Base-by-base conservation (phyloP, 1,284 basidiomycete species). In the Cryptococcus sp. region DNA sequence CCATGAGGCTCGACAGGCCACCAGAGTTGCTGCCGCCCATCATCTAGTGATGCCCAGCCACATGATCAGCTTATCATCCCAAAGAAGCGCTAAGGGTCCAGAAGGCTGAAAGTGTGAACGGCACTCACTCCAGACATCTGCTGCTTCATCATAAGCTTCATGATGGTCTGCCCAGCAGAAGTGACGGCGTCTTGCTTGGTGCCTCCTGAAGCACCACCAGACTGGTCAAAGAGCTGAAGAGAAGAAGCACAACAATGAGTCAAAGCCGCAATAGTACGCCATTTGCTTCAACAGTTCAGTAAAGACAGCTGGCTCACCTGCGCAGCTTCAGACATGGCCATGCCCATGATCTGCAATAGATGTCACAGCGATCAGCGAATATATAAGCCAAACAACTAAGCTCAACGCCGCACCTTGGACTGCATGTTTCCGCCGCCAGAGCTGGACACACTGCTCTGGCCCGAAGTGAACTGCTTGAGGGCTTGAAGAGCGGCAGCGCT, bases 151-250 rank as follows among this genome's bases (percentile, higher is more conserved):
- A 59, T 87, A 70, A 92, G 80, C 78, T 93, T 92, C 84, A 91
- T 86, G 57, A 89, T 84, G 1, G 87, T 91, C 84, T 87, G 86
- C 3, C 87, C 89, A 46, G 90, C 91, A 16, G 87, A 83, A 65
- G 88, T 89, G 68, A 93, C 84, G 5, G 86, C 87, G 68, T 89
- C 88, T 68, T 91, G 89, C 78, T 93, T 91, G 70, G 83, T 83
- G 16, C 87, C 87, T 23, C 63, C 57, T 20, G 83, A 81, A 0
- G 85, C 79, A n/a, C 87, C 87, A 17, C 84, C 85, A 37, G 83
- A 83, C 65, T 83, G 79, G 68, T 89, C 87, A 64, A 92, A 88
- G 52, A 91, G 78, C 72, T 88, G 85, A 5, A 19, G 47, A 38
- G 37, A 44, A n/a, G 7, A 13, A 48, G 43, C 16, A 51, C 19